Conservation (phyloP, 164 flowering plant genomes). For the Warburgia ugandensis region DNA sequence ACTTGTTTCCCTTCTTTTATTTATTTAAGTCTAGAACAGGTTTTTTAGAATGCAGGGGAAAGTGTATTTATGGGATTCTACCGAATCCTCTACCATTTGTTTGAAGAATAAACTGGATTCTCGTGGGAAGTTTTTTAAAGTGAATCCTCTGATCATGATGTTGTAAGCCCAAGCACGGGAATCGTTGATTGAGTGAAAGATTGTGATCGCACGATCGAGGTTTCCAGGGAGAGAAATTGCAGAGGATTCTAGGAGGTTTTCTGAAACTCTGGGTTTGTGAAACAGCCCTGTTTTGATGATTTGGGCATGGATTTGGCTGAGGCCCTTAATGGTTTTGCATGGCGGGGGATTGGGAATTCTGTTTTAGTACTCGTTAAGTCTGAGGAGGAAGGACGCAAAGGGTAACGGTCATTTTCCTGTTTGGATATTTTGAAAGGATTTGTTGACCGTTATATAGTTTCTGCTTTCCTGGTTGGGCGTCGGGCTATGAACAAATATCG, state of each 20-base stretch:
- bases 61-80: slow-evolving; percentile 32
- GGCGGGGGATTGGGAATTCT: too few species aligned
- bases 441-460: too few species aligned
- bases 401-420: too few species aligned
- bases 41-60: slow-evolving; percentile 34
- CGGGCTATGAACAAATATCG: too few species aligned
- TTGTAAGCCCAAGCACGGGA: slow-evolving; percentile 33
- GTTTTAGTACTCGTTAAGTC: too few species aligned
- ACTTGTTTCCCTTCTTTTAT: slow-evolving; percentile 36
- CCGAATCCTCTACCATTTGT: slow-evolving; percentile 24
- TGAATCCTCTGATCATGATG: slow-evolving; percentile 36
- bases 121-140: slow-evolving; percentile 18
- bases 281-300: slow-evolving; percentile 36
- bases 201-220: slow-evolving; percentile 32
- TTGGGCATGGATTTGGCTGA: slow-evolving; percentile 37
- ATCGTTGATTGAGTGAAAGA: slow-evolving; percentile 28
- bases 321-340: slow-evolving; percentile 40
- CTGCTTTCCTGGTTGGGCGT: too few species aligned
- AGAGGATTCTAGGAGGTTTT: slow-evolving; percentile 39
- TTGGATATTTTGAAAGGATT: too few species aligned
- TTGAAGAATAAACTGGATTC: slow-evolving; percentile 29
- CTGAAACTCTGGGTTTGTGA: slow-evolving; percentile 23
- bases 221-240: slow-evolving; percentile 27
- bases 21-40: slow-evolving; percentile 31
- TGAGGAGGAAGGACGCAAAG: too few species aligned